Evolutionary conservation across 441 rosid genomes (phyloP), one percentile per base, ranked within the genome.

Genomic region (Brassica hybrid): DNA sequence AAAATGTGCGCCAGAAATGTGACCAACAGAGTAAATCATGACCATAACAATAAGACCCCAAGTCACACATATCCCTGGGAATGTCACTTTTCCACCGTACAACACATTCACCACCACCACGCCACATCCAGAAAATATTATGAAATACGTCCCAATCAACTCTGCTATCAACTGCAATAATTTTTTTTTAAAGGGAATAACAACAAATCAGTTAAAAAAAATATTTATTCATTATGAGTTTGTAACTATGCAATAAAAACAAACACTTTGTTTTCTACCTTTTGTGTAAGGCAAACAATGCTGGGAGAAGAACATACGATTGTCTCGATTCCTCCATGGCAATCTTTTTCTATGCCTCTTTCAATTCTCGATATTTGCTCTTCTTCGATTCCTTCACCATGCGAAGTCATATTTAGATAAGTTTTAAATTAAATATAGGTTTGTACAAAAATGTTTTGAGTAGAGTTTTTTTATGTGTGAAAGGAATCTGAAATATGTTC

Each of bases 121-220:
- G 16, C 58, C 58, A 52, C 58, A 52, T 52, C 58, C 58, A 52
- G 58, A 52, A 52, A 52, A 52, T 52, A 52, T 52, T 52, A 52
- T 52, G 58, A 52, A 52, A 7, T 52, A 52, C 21, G 58, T 52
- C 58, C 58, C 58, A 16, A 52, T 52, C 58, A 52, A 52, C 58
- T 52, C 58, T 52, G 58, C 58, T 52, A 52, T 50, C 19, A 50
- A 50, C 4, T 50, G 16, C 58, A 1, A 52, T 17, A 7, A 52
- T 16, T 16, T 52, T 52, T 1, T 6, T 52, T 52, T 16, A 6
- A 52, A 16, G 1, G 3, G 58, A 50, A 52, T 52, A 16, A 52
- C 21, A 52, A 16, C 10, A 52, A 52, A 16, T 52, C 21, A 52
- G 21, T 52, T 38, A 8, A 16, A 16, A 14, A 14, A 50, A 21